Percentiles rank a stretch among this genome's conserved stretches.
Evolutionary conservation across 2,329 filamentous ascomycete species (phyloP).

Genomic region (Fusarium sp.): DNA sequence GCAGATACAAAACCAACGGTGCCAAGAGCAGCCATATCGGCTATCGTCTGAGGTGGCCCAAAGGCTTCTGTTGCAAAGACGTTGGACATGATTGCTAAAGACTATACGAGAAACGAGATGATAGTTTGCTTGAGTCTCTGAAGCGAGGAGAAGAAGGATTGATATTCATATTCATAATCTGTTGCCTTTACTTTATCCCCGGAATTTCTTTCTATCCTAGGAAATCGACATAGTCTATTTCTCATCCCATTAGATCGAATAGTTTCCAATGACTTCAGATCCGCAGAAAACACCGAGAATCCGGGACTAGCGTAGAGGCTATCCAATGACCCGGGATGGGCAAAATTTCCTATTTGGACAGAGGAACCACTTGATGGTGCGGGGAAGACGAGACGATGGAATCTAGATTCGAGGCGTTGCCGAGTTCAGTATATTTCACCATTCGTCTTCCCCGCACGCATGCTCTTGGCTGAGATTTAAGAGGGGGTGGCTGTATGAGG

Average conservation of each 20-base stretch:
- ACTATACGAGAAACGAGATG: background rate
- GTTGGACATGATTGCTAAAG: slow-evolving; percentile 26
- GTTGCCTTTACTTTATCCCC: background rate
- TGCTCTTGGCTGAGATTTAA: background rate
- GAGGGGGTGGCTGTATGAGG: background rate
- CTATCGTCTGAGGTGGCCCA: slow-evolving; percentile 32
- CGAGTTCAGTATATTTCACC: background rate
- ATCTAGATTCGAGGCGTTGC: background rate
- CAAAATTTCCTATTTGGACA: slow-evolving; percentile 18
- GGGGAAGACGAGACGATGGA: slow-evolving; percentile 9
- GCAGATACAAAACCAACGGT: slow-evolving; percentile 36
- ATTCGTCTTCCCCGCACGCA: background rate
- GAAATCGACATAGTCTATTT: background rate
- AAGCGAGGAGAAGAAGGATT: background rate
- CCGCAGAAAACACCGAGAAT: too few relatives aligned
- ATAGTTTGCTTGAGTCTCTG: background rate
- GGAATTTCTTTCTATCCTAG: background rate
- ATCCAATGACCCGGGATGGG: background rate
- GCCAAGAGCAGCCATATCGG: slow-evolving; percentile 40
- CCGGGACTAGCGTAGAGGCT: background rate
- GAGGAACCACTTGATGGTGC: background rate
- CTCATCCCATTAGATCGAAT: background rate
- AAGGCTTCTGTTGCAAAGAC: slow-evolving; percentile 33
- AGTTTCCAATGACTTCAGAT: background rate
- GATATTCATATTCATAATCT: slow-evolving; percentile 18